Base-by-base conservation (phyloP, 2,329 filamentous ascomycete genomes). In the Monascus ruber region DNA sequence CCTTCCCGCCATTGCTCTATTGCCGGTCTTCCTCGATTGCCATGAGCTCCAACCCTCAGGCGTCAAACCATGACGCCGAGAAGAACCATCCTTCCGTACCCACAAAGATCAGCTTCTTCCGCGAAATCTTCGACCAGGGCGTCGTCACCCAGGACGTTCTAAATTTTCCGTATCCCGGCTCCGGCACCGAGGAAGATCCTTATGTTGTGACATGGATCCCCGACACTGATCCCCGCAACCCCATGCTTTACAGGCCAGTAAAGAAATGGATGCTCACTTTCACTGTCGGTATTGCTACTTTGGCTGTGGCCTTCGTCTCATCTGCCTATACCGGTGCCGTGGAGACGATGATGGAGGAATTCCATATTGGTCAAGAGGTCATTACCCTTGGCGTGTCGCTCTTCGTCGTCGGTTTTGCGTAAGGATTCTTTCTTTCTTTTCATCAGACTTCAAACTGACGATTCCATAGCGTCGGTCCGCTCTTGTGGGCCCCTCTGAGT, bases 401-500 rank as follows among this genome's bases (percentile, higher is more conserved):
- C 7, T 70, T 68, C 43, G 60, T 70, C 5, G 42, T 69, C 10
- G 67, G 67, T 10, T 70, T 69, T 42, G 65, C 65, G 7, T 51
- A 47, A 36, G 44, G 17, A 2, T 17, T 42, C 6, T 35, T 2
- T 36, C 4, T 33, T 11, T 31, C 5, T 8, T n/a, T n/a, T 17
- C 9, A 36, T 27, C 24, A 37, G 6, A 28, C 24, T 6, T 17
- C 4, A 17, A 26, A n/a, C 34, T 39, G 37, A 31, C 25, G 9
- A 40, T 35, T 33, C 5, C 24, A 31, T 5, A 5, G 5, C n/a
- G 31, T 29, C 48, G 56, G 66, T 6, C 66, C 66, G 3, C 44
- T 69, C n/a, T 52, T 69, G 6, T 69, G 65, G 65, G 65, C 60
- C 4, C 58, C 60, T 4, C 48, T 63, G 38, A 59, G 56, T 52